Base-by-base conservation (phyloP, 129 eudicot species). In the Flaveria ramosissima region DNA sequence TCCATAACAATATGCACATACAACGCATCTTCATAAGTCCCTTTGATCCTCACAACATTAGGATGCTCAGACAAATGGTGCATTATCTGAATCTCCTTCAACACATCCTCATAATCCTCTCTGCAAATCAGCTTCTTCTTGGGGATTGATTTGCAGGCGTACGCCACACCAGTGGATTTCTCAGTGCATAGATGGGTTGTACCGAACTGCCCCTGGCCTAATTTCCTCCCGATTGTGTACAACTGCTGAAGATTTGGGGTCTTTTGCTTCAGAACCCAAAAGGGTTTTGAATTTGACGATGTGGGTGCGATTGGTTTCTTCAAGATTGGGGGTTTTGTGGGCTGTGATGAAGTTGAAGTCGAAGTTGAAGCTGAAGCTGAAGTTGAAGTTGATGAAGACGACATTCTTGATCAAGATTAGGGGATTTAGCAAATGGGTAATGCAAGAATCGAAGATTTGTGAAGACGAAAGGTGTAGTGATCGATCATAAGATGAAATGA, bases 61-160 rank as follows among this genome's bases (percentile, higher is more conserved):
- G 90, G 87, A 66, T 86, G 90, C 69, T 88, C 96, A 12, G 92
- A 87, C 16, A 93, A 53, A 81, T 93, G 98, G 71, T 93, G 98
- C 98, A 93, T 90, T 83, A 93, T 93, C 72, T 93, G 97, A 80
- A 93, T 93, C 92, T 93, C 98, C 72, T 92, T 88, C 88, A 90
- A 86, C 2, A 93, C 96, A 70, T 93, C 98, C 52, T 93, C 98
- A 74, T 89, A 88, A 57, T 90, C 98, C 70, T 90, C 98, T 39
- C 81, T 85, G 81, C 91, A 90, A 0, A 90, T 78, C 26, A 93
- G 96, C 46, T 93, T 93, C 72, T 89, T 90, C 55, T 90, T 93
- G 45, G 98, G 89, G 41, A 93, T 93, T 43, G 97, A 85, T 72
- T 93, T 93, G 73, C 98, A 93, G 43, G 98, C 98, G 36, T 88